Evolutionary conservation across 2,329 filamentous ascomycete genomes (phyloP), one percentile per base, ranked within the genome.

Genomic region (Ascochyta fabae): DNA sequence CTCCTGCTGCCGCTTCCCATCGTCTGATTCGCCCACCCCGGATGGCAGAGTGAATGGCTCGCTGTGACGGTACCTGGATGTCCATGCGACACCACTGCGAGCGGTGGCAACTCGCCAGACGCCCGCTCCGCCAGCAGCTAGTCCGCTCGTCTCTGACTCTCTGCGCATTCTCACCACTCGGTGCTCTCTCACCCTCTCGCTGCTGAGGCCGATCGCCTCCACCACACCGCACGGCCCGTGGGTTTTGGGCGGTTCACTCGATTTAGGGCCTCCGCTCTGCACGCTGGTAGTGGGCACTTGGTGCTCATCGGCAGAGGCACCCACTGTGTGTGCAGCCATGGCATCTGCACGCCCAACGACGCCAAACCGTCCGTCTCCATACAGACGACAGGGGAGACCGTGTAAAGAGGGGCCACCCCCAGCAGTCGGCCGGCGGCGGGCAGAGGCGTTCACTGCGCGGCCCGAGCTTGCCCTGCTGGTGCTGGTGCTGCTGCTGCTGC

Each of bases 331-430:
- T 38, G 36, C 47, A 53, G 41, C 42, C 31, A 36, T 56, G 19
- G 27, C 47, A 42, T 33, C 58, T 60, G 62, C 59, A 63, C 60
- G 66, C 63, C 63, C 64, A 70, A 72, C 39, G 39, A 72, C 66
- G 69, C 68, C 65, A 47, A 47, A 34, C 22, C 53, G 53, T 69
- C 63, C 52, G 57, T 60, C 54, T 54, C 60, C 66, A 65, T 55
- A 58, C 55, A 51, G 56, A 50, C 27, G 56, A 53, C 67, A 56
- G 61, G 64, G 62, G 62, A 12, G 39, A 26, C 38, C 29, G 34
- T 41, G 48, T 56, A 55, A 53, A 62, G 42, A 56, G 42, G 38
- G 57, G 55, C 53, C 58, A 55, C 59, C 47, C 47, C 51, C 49
- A 53, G 36, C 50, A 52, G 55, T 49, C 54, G 61, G 59, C 65